Evolutionary conservation across 495 filamentous ascomycete genomes (phyloP).

Genomic region (Daldinia grandis): DNA sequence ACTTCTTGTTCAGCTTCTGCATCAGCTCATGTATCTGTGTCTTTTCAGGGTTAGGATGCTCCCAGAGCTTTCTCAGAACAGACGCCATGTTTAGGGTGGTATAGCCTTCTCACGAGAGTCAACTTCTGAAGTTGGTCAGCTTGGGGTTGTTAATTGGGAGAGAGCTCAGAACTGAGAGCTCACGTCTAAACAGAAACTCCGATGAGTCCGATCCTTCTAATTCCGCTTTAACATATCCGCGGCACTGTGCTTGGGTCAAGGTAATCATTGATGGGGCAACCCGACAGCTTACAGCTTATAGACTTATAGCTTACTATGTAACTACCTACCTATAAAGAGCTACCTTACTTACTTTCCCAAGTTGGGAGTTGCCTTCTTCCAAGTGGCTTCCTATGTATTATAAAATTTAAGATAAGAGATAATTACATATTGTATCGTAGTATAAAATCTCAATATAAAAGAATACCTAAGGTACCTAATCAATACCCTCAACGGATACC

Average conservation of each 20-base stretch:
- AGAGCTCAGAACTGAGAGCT: neutral
- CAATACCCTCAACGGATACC: neutral
- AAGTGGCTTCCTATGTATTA: neutral
- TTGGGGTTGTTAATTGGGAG: neutral
- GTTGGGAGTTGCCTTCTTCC: neutral
- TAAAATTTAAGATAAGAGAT: neutral
- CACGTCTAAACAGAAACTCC: neutral
- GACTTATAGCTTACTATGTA: no score
- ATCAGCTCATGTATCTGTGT: constrained; percentile 63
- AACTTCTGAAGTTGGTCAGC: constrained; percentile 2
- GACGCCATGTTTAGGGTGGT: constrained; percentile 14
- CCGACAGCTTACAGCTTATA: neutral
- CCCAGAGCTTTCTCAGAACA: constrained; percentile 64
- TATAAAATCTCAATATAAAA: neutral
- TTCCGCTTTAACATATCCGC: neutral
- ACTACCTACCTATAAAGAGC: neutral
- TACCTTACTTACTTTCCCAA: neutral
- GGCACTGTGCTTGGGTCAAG: constrained; percentile 3
- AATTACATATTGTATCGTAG: neutral
- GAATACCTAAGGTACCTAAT: no score
- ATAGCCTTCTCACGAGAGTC: constrained; percentile 4
- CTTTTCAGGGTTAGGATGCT: constrained; percentile 62
- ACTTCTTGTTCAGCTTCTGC: constrained; percentile 56
- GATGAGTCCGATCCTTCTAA: neutral
- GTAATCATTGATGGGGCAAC: neutral